These are phyloP conservation scores for Talinum fruticosum DNA, from an alignment of 148 eudicot species.

Conservation along the genomic window DNA sequence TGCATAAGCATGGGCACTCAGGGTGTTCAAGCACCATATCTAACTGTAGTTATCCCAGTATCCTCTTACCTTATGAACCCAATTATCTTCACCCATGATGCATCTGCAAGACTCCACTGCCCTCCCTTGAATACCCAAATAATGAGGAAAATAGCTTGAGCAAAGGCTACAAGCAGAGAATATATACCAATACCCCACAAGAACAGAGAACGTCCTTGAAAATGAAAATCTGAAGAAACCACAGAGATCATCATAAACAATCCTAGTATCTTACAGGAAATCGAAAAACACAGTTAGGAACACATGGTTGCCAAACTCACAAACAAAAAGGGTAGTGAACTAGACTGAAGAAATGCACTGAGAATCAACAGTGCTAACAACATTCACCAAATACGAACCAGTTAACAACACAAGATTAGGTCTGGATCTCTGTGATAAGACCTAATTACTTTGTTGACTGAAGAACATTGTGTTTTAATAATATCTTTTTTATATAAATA, in stretches of 20 bases:
- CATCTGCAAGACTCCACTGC: constrained; percentile 49
- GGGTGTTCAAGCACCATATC: constrained; percentile 10
- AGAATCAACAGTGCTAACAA: no score
- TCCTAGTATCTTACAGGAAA: constrained; percentile 3
- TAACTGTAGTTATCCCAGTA: constrained; percentile 19
- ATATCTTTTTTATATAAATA: no score
- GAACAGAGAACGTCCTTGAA: constrained; percentile 36
- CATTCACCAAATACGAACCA: no score
- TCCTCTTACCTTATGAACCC: constrained; percentile 78
- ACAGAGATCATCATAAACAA: neutral
- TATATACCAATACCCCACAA: constrained; percentile 66
- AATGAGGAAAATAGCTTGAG: constrained; percentile 53
- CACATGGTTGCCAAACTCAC: neutral
- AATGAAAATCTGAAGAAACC: constrained; percentile 53
- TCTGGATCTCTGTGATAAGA: neutral
- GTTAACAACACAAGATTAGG: no score
- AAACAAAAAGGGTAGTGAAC: no score
- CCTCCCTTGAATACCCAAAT: constrained; percentile 48
- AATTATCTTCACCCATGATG: constrained; percentile 70
- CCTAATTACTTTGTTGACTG: neutral
- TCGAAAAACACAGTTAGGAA: neutral
- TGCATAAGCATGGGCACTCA: neutral
- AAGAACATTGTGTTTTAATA: no score
- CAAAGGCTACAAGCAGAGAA: constrained; percentile 58
- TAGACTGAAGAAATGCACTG: no score